Percentiles rank a stretch among this genome's conserved stretches.
These are phyloP conservation scores for Glutinoglossum americanum DNA, from an alignment of 495 filamentous ascomycete species.

Conservation along the genomic window DNA sequence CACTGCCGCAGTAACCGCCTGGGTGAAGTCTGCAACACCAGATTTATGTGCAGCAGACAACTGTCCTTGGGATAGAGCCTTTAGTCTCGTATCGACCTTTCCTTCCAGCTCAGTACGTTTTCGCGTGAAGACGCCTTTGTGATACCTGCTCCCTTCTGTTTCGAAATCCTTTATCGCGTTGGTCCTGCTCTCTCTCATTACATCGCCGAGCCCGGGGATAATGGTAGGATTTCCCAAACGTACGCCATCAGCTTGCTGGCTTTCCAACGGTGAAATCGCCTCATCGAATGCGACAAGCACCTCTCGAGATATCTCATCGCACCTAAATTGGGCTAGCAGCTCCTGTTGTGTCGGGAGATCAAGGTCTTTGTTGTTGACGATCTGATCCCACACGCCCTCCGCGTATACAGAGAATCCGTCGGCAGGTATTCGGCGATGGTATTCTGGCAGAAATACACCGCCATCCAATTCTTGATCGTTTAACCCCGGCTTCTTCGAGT, in stretches of 20 bases:
- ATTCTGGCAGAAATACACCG: constrained; percentile 77
- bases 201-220: constrained; percentile 51
- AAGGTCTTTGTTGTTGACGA: constrained; percentile 93
- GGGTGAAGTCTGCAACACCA: constrained; percentile 69
- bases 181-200: constrained; percentile 48
- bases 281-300: constrained; percentile 70
- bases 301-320: constrained; percentile 83
- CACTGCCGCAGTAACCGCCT: constrained; percentile 62
- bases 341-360: constrained; percentile 96
- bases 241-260: constrained; percentile 52
- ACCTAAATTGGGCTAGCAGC: constrained; percentile 86
- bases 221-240: constrained; percentile 48
- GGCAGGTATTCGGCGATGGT: constrained; percentile 86
- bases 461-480: constrained; percentile 48
- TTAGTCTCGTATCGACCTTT: constrained; percentile 71
- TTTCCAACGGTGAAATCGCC: constrained; percentile 63
- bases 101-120: constrained; percentile 69
- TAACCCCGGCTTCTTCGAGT: constrained; percentile 29
- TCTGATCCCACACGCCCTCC: constrained; percentile 90
- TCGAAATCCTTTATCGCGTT: constrained; percentile 70
- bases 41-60: constrained; percentile 71
- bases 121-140: constrained; percentile 76
- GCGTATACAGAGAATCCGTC: constrained; percentile 89
- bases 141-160: constrained; percentile 74
- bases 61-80: constrained; percentile 70